A percentile compares a stretch with the other conserved stretches of the same genome.
phyloP scores from a whole-genome alignment of 495 filamentous ascomycete species.

The Xylaria grammica region DNA sequence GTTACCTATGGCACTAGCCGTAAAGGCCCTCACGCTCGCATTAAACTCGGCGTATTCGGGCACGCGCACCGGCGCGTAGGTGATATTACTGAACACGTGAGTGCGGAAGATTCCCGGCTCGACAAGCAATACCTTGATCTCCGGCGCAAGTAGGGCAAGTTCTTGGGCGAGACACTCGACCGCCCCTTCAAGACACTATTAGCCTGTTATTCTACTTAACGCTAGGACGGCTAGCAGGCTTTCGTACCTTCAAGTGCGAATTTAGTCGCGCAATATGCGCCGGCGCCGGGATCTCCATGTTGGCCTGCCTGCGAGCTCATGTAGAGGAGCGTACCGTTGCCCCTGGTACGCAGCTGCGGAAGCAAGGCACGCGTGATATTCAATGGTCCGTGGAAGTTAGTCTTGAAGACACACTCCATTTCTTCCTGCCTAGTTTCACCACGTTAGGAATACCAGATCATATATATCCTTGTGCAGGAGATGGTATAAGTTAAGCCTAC shows the following conservation, averaged over 20 bases:
- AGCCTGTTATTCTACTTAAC: slow-evolving; percentile 8
- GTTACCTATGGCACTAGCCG: slow-evolving; percentile 29
- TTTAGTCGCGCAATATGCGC: slow-evolving; percentile 84
- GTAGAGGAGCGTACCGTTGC: slow-evolving; percentile 55
- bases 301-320: slow-evolving; percentile 57
- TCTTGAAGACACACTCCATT: slow-evolving; percentile 47
- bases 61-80: slow-evolving; percentile 17
- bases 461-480: background rate
- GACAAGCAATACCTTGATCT: slow-evolving; percentile 41
- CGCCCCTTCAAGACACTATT: slow-evolving; percentile 11
- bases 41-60: slow-evolving; percentile 23
- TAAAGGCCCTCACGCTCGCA: slow-evolving; percentile 1
- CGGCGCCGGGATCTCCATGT: slow-evolving; percentile 45
- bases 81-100: slow-evolving; percentile 21
- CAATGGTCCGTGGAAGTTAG: slow-evolving; percentile 57
- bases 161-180: slow-evolving; percentile 34
- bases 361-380: slow-evolving; percentile 51
- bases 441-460: background rate
- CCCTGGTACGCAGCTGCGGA: slow-evolving; percentile 49
- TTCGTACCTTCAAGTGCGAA: slow-evolving; percentile 82
- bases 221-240: background rate
- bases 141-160: slow-evolving; percentile 38
- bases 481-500: slow-evolving; percentile 31
- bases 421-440: slow-evolving; percentile 41
- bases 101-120: slow-evolving; percentile 44